Percentiles rank a stretch among this genome's conserved stretches.
phyloP scores from a whole-genome alignment of 2,329 filamentous ascomycete genomes.

The Penicillium sp. region DNA sequence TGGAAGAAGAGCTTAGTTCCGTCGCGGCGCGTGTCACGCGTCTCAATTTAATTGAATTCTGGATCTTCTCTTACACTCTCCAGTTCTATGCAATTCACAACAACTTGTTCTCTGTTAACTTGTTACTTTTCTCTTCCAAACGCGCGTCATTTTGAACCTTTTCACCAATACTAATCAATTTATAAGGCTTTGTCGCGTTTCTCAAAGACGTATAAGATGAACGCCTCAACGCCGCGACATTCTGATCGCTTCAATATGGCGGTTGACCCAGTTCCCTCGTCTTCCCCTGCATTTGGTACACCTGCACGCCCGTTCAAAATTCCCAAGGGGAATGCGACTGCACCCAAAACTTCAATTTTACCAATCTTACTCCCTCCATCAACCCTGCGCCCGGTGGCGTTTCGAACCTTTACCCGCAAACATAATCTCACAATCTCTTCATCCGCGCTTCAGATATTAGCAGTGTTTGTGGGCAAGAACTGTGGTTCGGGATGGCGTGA shows the following conservation, averaged over 20 bases:
- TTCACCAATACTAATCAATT: not conserved
- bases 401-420: slow-evolving; percentile 95
- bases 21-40: slow-evolving; percentile 7
- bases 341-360: slow-evolving; percentile 65
- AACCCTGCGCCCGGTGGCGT: slow-evolving; percentile 84
- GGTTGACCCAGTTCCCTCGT: slow-evolving; percentile 71
- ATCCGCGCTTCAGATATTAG: slow-evolving; percentile 77
- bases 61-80: not conserved
- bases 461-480: slow-evolving; percentile 85
- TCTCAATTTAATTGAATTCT: slow-evolving; percentile 9
- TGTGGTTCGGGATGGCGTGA: slow-evolving; percentile 97
- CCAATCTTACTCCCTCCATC: slow-evolving; percentile 86
- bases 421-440: slow-evolving; percentile 91
- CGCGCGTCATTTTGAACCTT: not conserved
- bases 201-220: slow-evolving; percentile 12
- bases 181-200: not conserved
- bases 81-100: not conserved
- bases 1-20: not conserved
- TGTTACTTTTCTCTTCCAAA: not conserved
- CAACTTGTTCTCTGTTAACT: not conserved
- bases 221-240: slow-evolving; percentile 25
- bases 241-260: slow-evolving; percentile 23
- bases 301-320: slow-evolving; percentile 69
- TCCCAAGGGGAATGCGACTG: slow-evolving; percentile 46
- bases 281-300: slow-evolving; percentile 86